Evolutionary conservation across 2,329 filamentous ascomycete species (phyloP).

Genomic region (Trematosphaeria pertusa): DNA sequence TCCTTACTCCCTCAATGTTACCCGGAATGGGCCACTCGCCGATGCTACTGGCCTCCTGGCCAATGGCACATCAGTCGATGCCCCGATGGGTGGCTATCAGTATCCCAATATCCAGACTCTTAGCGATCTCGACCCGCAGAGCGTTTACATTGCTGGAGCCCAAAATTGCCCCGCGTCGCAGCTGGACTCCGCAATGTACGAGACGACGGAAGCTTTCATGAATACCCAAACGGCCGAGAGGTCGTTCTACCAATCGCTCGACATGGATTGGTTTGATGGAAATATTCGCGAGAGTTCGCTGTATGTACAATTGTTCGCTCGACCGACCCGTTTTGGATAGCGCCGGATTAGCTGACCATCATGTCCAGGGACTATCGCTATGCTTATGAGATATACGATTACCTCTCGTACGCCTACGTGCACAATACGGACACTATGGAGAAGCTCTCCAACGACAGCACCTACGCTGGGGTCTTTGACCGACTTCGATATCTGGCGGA

Average conservation of each 20-base stretch:
- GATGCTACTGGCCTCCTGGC: slow-evolving; percentile 52
- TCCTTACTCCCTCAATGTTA: slow-evolving; percentile 48
- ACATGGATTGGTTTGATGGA: slow-evolving; percentile 52
- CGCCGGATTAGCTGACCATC: background rate
- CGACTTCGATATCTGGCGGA: slow-evolving; percentile 55
- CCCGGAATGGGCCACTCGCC: slow-evolving; percentile 18
- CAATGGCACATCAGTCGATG: slow-evolving; percentile 56
- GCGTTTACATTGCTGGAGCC: slow-evolving; percentile 59
- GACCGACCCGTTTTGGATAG: background rate
- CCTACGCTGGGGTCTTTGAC: slow-evolving; percentile 29
- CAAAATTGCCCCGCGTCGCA: slow-evolving; percentile 52
- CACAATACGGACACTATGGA: slow-evolving; percentile 57
- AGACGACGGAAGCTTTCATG: slow-evolving; percentile 49
- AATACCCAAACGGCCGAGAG: slow-evolving; percentile 45
- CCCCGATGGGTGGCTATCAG: slow-evolving; percentile 64
- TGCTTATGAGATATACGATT: slow-evolving; percentile 63
- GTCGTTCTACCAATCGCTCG: slow-evolving; percentile 56
- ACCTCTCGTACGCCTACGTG: slow-evolving; percentile 59
- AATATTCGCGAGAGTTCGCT: slow-evolving; percentile 44
- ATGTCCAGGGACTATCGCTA: slow-evolving; percentile 56
- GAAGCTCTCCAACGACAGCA: slow-evolving; percentile 38
- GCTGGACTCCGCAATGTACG: slow-evolving; percentile 50
- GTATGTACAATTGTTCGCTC: slow-evolving; percentile 20
- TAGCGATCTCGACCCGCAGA: slow-evolving; percentile 56
- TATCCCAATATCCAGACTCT: slow-evolving; percentile 60